Evolutionary conservation across 352 stramenopile genomes (phyloP).

Genomic region (Globisporangium sylvaticum): DNA sequence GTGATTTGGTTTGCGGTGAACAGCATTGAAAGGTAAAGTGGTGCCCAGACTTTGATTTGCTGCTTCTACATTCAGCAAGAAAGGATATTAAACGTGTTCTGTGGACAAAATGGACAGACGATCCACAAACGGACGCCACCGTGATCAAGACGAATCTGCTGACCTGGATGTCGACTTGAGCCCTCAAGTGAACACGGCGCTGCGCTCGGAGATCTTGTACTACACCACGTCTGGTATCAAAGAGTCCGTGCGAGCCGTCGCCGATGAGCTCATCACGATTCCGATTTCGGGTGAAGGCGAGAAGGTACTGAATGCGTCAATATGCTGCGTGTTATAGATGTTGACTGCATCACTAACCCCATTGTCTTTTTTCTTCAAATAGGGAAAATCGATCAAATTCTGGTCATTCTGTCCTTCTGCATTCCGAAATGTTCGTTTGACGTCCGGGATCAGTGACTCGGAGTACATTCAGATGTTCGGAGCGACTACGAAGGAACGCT

Average conservation of each 20-base stretch:
- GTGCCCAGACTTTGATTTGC: neutral
- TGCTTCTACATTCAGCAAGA: neutral
- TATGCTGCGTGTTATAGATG: neutral
- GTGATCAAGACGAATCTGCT: conserved; percentile 45
- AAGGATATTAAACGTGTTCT: neutral
- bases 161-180: conserved; percentile 85
- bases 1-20: conserved; percentile 90
- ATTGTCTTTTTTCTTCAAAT: neutral
- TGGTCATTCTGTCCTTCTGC: conserved; percentile 83
- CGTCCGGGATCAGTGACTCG: conserved; percentile 74
- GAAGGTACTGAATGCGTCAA: conserved; percentile 27
- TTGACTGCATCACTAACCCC: neutral
- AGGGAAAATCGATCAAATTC: conserved; percentile 82
- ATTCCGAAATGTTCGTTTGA: conserved; percentile 84
- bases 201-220: conserved; percentile 87
- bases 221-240: conserved; percentile 90
- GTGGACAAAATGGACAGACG: conserved; percentile 17
- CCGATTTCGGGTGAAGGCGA: conserved; percentile 77
- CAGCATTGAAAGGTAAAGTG: conserved; percentile 66
- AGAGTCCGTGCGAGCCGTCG: conserved; percentile 70
- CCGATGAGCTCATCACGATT: conserved; percentile 72
- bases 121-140: conserved; percentile 31
- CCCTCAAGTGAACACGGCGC: conserved; percentile 84
- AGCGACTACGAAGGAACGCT: conserved; percentile 84
- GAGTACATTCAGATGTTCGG: conserved; percentile 85